These are phyloP conservation scores for Novymonas esmeraldas DNA, from an alignment of 208 protist species.

Conservation along the genomic window DNA sequence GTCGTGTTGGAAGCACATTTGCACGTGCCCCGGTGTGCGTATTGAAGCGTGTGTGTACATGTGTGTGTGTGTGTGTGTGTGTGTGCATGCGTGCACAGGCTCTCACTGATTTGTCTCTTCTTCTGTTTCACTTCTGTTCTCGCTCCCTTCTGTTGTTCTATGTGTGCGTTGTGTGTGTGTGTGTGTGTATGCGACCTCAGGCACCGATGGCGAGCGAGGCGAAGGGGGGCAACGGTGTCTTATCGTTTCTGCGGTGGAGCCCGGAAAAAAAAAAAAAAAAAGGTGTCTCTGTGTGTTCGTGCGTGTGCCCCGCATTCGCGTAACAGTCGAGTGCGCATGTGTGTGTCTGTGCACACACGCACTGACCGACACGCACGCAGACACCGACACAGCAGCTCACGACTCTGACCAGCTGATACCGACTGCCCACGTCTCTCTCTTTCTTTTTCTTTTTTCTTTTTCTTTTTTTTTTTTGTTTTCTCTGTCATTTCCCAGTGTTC, in stretches of 20 bases:
- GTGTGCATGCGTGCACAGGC: background rate
- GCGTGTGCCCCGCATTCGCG: background rate
- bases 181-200: background rate
- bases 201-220: background rate
- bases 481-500: too few relatives aligned
- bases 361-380: background rate
- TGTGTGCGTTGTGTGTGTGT: conserved; percentile 14
- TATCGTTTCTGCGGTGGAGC: background rate
- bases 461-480: background rate
- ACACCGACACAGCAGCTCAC: background rate
- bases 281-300: background rate
- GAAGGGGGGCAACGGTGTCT: too few relatives aligned
- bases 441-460: conserved; percentile 8
- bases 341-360: background rate
- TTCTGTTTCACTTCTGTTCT: background rate
- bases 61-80: background rate
- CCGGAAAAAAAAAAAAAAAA: background rate
- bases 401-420: background rate
- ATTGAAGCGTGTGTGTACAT: background rate
- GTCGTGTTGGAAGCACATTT: background rate
- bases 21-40: background rate
- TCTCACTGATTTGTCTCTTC: conserved; percentile 5
- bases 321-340: background rate
- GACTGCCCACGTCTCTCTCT: background rate
- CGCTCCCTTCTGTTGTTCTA: too few relatives aligned